Percentiles rank a stretch among this genome's conserved stretches.
Conservation (phyloP, 164 flowering plant genomes). For the Taxillus chinensis region DNA sequence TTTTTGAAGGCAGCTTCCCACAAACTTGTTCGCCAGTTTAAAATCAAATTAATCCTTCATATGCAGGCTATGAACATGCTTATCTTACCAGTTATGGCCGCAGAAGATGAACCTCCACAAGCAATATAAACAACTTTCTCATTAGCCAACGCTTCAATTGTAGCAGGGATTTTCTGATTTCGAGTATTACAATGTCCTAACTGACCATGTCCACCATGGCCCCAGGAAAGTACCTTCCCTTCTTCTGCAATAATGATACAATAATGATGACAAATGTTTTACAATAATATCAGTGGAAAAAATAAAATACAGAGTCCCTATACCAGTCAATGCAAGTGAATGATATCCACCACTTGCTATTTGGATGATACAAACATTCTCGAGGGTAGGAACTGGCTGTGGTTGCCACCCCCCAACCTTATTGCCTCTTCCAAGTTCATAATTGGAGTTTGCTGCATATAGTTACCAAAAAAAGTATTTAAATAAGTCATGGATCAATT, state of each 20-base stretch:
- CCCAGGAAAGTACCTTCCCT: slow-evolving; percentile 88
- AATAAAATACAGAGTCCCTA: not conserved
- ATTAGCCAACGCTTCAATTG: slow-evolving; percentile 53
- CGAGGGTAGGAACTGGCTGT: slow-evolving; percentile 53
- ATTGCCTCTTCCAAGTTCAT: slow-evolving; percentile 88
- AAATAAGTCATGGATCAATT: not conserved
- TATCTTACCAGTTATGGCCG: slow-evolving; percentile 69
- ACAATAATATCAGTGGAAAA: not conserved
- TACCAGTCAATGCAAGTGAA: slow-evolving; percentile 88
- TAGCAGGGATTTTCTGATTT: slow-evolving; percentile 53
- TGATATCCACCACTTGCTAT: slow-evolving; percentile 91
- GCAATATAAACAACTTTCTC: slow-evolving; percentile 48
- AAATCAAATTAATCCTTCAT: not conserved
- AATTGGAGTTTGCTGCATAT: slow-evolving; percentile 72
- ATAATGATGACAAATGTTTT: not conserved
- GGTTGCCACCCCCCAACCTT: slow-evolving; percentile 84
- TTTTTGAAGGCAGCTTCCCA: too few species aligned
- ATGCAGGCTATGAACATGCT: not conserved
- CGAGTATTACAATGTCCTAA: slow-evolving; percentile 65
- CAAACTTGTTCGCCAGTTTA: too few species aligned
- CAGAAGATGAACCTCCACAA: slow-evolving; percentile 85
- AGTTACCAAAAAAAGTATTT: not conserved
- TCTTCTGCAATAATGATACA: slow-evolving; percentile 37
- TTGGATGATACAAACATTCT: slow-evolving; percentile 51
- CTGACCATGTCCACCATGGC: slow-evolving; percentile 94